Conservation (phyloP, 352 stramenopile genomes). For the Pythium guiyangense region DNA sequence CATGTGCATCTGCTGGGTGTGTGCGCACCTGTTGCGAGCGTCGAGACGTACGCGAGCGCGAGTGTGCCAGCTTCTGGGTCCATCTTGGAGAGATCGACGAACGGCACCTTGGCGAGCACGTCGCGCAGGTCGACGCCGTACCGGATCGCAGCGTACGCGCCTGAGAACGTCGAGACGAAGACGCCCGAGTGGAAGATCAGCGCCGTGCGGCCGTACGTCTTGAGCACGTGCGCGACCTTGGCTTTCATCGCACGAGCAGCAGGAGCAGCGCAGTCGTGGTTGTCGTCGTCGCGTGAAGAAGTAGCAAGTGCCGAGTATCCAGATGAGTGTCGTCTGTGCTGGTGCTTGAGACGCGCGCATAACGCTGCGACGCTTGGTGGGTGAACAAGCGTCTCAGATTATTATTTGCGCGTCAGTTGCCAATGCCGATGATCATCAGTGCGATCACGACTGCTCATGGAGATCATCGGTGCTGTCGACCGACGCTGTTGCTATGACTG, state of each 20-base stretch:
- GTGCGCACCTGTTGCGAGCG: slow-evolving; percentile 60
- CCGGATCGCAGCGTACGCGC: slow-evolving; percentile 65
- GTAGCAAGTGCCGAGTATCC: too few relatives aligned
- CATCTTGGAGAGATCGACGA: slow-evolving; percentile 65
- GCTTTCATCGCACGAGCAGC: slow-evolving; percentile 36
- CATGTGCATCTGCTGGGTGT: background rate
- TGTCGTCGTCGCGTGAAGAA: background rate
- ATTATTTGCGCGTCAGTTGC: background rate
- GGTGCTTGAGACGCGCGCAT: too few relatives aligned
- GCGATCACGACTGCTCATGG: background rate
- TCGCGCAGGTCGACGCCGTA: slow-evolving; percentile 61
- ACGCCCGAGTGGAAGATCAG: slow-evolving; percentile 91
- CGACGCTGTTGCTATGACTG: background rate
- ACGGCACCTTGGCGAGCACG: slow-evolving; percentile 51
- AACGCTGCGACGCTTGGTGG: too few relatives aligned
- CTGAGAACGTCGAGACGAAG: slow-evolving; percentile 94
- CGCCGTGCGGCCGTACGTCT: slow-evolving; percentile 94
- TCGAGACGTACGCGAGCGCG: slow-evolving; percentile 90
- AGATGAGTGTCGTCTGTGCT: too few relatives aligned
- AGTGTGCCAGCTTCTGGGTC: slow-evolving; percentile 67
- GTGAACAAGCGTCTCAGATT: background rate
- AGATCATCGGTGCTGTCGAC: slow-evolving; percentile 3
- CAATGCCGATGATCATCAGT: slow-evolving; percentile 1
- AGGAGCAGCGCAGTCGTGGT: background rate
- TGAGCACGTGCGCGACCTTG: slow-evolving; percentile 70